Evolutionary conservation across 2,329 filamentous ascomycete genomes (phyloP).

Genomic region (Tricladium varicosporioides): DNA sequence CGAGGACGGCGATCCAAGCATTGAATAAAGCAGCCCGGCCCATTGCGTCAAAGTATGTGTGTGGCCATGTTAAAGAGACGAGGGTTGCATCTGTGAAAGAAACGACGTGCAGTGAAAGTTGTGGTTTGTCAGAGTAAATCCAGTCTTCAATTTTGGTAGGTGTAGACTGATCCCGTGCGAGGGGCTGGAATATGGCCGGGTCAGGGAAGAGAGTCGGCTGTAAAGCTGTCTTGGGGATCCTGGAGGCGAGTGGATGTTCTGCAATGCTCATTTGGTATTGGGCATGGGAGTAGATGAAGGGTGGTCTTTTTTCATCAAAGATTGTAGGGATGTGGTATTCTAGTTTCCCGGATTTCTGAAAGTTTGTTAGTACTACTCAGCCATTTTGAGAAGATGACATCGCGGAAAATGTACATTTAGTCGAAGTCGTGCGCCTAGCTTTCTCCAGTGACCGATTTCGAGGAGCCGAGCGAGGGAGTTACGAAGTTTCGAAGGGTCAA

Average conservation of each 20-base stretch:
- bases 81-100: constrained; percentile 50
- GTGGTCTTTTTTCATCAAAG: constrained; percentile 39
- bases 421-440: constrained; percentile 44
- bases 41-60: constrained; percentile 47
- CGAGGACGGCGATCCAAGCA: constrained; percentile 38
- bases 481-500: constrained; percentile 41
- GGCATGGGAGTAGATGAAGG: constrained; percentile 41
- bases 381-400: not conserved
- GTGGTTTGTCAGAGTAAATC: constrained; percentile 41
- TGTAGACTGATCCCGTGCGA: constrained; percentile 27
- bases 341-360: constrained; percentile 31
- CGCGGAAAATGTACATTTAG: constrained; percentile 35
- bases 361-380: not conserved
- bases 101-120: constrained; percentile 46
- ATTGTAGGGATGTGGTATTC: constrained; percentile 42
- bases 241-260: constrained; percentile 41
- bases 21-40: constrained; percentile 42
- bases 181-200: constrained; percentile 27
- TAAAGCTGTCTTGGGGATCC: constrained; percentile 36
- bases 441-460: constrained; percentile 43
- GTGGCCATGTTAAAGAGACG: constrained; percentile 45
- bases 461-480: constrained; percentile 38
- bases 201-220: constrained; percentile 33
- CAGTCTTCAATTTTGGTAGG: constrained; percentile 40
- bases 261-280: constrained; percentile 37